Conservation (phyloP, 2,329 filamentous ascomycete genomes). For the Gaeumannomyces sp. region DNA sequence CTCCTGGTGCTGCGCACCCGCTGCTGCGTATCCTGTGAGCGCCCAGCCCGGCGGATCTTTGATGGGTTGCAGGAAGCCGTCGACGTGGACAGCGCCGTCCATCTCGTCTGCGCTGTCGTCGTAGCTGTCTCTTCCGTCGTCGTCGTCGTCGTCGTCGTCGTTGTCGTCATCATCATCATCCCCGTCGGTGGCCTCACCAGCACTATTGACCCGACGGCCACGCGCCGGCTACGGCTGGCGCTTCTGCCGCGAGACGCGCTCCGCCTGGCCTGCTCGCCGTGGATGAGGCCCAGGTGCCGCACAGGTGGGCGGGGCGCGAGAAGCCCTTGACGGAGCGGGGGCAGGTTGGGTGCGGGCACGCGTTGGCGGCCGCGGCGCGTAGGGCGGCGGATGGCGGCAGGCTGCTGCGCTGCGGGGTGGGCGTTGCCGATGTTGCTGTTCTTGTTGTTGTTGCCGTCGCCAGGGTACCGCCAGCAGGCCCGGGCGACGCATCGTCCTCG, state of each 20-base stretch:
- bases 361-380: not conserved
- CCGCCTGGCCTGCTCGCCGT: slow-evolving; percentile 22
- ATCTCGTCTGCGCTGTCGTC: slow-evolving; percentile 45
- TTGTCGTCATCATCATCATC: slow-evolving; percentile 16
- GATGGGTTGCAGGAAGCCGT: slow-evolving; percentile 59
- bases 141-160: slow-evolving; percentile 14
- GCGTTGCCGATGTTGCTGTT: not conserved
- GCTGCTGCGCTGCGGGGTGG: not conserved
- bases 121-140: slow-evolving; percentile 27
- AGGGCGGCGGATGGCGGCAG: not conserved
- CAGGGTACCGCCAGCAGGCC: no score
- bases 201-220: not conserved
- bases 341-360: slow-evolving; percentile 28
- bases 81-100: slow-evolving; percentile 58
- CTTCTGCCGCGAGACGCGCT: not conserved
- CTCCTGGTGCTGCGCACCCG: not conserved
- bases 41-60: slow-evolving; percentile 42
- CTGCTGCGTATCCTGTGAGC: slow-evolving; percentile 24
- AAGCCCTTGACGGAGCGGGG: slow-evolving; percentile 30
- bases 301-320: slow-evolving; percentile 27
- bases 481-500: not conserved
- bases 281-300: slow-evolving; percentile 39
- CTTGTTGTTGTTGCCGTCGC: no score
- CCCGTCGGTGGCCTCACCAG: not conserved
- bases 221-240: not conserved